These are phyloP conservation scores for Lachnellula occidentalis DNA, from an alignment of 2,329 filamentous ascomycete species.

Conservation along the genomic window DNA sequence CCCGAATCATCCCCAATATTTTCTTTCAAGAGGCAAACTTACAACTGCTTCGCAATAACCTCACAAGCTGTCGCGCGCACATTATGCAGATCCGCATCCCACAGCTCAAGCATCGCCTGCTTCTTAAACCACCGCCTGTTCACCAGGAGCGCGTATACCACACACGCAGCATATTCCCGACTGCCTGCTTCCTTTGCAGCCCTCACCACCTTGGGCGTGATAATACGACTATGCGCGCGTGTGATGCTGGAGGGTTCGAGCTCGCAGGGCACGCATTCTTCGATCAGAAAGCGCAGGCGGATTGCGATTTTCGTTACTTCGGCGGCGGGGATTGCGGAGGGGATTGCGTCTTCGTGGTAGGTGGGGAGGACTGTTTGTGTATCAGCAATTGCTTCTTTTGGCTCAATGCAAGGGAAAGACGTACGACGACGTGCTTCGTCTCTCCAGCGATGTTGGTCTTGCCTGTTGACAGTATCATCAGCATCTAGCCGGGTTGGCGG, in stretches of 20 bases:
- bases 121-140: constrained; percentile 66
- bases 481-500: background rate
- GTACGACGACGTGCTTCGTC: constrained; percentile 28
- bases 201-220: constrained; percentile 72
- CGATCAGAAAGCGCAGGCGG: constrained; percentile 83
- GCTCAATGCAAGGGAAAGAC: background rate
- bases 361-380: constrained; percentile 56
- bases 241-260: constrained; percentile 72
- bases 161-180: constrained; percentile 66
- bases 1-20: background rate
- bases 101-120: constrained; percentile 76
- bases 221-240: constrained; percentile 74
- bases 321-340: constrained; percentile 65
- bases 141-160: constrained; percentile 42
- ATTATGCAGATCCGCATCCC: constrained; percentile 82
- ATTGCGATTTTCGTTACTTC: constrained; percentile 88
- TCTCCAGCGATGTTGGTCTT: constrained; percentile 22
- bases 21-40: constrained; percentile 20
- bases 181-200: constrained; percentile 81
- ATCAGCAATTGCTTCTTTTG: background rate
- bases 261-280: constrained; percentile 86
- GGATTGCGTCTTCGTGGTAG: constrained; percentile 50
- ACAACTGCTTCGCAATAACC: constrained; percentile 79
- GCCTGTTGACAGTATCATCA: constrained; percentile 5
- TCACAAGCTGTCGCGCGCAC: constrained; percentile 80